Percentiles rank a stretch among this genome's conserved stretches.
Evolutionary conservation across 2,329 filamentous ascomycete species (phyloP).

Genomic region (Penicillium sp.): DNA sequence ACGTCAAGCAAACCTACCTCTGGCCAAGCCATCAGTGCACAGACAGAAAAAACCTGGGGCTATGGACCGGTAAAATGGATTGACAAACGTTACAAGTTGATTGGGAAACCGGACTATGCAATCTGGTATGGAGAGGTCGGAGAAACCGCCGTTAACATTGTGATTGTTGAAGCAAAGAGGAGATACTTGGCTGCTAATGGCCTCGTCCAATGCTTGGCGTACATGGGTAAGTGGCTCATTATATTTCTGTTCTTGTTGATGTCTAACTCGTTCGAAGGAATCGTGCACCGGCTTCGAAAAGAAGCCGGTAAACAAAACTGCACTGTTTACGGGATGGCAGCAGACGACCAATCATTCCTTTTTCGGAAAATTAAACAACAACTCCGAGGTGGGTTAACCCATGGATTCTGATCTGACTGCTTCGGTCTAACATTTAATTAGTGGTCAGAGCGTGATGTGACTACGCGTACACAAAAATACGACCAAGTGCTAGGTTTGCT

Average conservation of each 20-base stretch:
- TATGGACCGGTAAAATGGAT: background rate
- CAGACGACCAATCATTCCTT: background rate
- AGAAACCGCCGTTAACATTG: background rate
- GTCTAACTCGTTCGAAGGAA: background rate
- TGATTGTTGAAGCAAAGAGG: background rate
- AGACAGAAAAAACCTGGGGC: background rate
- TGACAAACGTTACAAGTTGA: background rate
- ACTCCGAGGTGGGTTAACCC: background rate
- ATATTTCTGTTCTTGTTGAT: background rate
- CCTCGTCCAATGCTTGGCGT: background rate
- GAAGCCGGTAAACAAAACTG: background rate
- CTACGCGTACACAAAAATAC: background rate
- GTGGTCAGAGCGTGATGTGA: background rate
- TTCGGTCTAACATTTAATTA: background rate
- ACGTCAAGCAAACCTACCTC: background rate
- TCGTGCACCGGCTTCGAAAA: background rate
- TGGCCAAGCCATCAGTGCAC: background rate
- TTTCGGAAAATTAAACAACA: background rate
- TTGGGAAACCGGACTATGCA: slow-evolving; percentile 13
- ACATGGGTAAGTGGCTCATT: background rate
- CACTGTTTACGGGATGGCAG: background rate
- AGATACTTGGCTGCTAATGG: too few relatives aligned
- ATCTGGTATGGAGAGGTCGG: background rate
- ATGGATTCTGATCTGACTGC: background rate
- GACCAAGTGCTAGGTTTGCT: too few relatives aligned